Evolutionary conservation across 2,329 filamentous ascomycete genomes (phyloP), one percentile per base, ranked within the genome.

Genomic region (Didymella arachidicola): DNA sequence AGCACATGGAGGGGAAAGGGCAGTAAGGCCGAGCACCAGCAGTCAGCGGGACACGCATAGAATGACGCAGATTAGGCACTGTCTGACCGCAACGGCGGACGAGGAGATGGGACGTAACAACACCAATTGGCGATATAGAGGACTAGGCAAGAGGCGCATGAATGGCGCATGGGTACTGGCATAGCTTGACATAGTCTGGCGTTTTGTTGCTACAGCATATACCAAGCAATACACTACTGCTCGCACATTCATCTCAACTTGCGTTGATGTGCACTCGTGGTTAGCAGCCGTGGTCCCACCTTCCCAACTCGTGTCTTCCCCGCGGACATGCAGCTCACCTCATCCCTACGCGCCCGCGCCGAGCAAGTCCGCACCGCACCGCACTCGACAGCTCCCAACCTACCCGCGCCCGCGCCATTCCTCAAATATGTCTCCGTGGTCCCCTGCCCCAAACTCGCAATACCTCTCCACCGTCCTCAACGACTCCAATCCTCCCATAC

Each of bases 1-100:
- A 96, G 91, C 78, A 99, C 95, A 19, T 99, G 93, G 91, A 85
- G 95, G 70, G 93, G 90, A 63, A 97, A 98, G 81, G 95, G 95
- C 14, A 94, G 89, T 69, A 92, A 91, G 26, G 94, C 94, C 25
- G 94, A 94, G 74, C 93, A 97, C 75, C 90, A 95, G 65, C 72
- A 74, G 62, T 60, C 68, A 42, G 68, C 71, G 45, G 56, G 45
- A 46, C 56, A 59, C 41, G 56, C 56, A 59, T 59, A 54, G 56
- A 58, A 59, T 54, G 56, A 59, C 56, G 45, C 50, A 46, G 32
- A 41, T 34, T 54, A 59, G 51, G 56, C 56, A 59, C 50, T 42
- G 56, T 50, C 32, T 59, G 50, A 59, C 45, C 51, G 39, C 36
- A 27, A 49, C 36, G 18, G 25, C 22, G 25, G 25, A 27, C 41